phyloP scores from a whole-genome alignment of 1,139 yeast species.

The Hemisphaericaspora xylofermentans region DNA sequence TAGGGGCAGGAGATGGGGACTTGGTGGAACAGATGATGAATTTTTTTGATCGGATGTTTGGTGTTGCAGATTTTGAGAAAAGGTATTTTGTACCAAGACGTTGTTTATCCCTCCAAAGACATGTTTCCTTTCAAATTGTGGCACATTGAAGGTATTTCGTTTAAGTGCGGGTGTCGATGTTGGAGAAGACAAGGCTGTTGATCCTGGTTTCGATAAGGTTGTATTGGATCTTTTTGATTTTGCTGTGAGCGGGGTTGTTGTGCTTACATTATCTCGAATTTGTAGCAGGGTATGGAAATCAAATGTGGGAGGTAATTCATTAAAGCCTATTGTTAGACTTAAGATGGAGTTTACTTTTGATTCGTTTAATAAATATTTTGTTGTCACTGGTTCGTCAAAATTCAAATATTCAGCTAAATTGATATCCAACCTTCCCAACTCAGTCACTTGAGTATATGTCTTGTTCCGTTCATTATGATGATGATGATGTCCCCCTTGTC shows the following conservation, averaged over 20 bases:
- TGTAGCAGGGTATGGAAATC: slow-evolving; percentile 46
- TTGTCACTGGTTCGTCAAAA: slow-evolving; percentile 50
- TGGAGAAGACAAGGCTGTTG: neutral
- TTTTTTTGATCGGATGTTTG: neutral
- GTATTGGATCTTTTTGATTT: slow-evolving; percentile 7
- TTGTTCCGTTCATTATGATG: neutral
- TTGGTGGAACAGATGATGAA: neutral
- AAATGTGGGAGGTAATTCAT: slow-evolving; percentile 42
- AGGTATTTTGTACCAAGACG: slow-evolving; percentile 22
- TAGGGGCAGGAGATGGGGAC: neutral
- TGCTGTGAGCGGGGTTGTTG: neutral
- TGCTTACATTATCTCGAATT: slow-evolving; percentile 25
- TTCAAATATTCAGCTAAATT: slow-evolving; percentile 74
- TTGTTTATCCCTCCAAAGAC: slow-evolving; percentile 44
- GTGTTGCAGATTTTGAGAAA: neutral
- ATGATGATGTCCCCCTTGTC: slow-evolving; percentile 1
- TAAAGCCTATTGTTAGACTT: slow-evolving; percentile 41
- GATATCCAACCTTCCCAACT: slow-evolving; percentile 65
- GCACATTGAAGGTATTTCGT: slow-evolving; percentile 26
- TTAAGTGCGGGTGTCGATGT: slow-evolving; percentile 6
- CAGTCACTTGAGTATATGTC: slow-evolving; percentile 21
- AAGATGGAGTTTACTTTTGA: slow-evolving; percentile 82
- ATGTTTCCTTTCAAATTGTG: slow-evolving; percentile 38
- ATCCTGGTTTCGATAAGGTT: slow-evolving; percentile 3
- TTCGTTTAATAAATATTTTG: slow-evolving; percentile 67